A percentile compares a stretch with the other conserved stretches of the same genome.
Conservation (phyloP, 345 rosid species). For the Citrus unshiu region DNA sequence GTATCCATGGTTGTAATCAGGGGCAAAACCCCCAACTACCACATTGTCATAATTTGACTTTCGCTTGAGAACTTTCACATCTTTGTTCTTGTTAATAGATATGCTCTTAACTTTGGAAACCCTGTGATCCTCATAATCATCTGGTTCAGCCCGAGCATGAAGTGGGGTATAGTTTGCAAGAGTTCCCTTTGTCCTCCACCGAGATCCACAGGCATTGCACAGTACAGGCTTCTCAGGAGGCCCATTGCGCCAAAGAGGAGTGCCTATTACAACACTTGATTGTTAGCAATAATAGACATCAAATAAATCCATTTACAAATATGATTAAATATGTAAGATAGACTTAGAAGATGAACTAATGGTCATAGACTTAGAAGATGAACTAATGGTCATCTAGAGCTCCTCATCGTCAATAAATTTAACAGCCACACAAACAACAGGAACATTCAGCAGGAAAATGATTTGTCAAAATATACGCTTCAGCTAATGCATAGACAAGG, state of each 20-base stretch:
- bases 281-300: constrained; percentile 16
- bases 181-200: constrained; percentile 90
- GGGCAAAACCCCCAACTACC: constrained; percentile 30
- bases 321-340: neutral
- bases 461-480: neutral
- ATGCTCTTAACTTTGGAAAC: constrained; percentile 54
- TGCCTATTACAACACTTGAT: constrained; percentile 43
- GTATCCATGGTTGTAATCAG: constrained; percentile 50
- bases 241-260: constrained; percentile 97
- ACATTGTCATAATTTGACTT: constrained; percentile 53
- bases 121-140: constrained; percentile 58
- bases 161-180: constrained; percentile 84
- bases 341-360: neutral
- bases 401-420: neutral
- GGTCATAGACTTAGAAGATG: neutral
- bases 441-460: neutral
- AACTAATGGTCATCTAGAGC: constrained; percentile 4
- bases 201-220: constrained; percentile 99
- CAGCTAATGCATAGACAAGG: neutral
- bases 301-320: neutral
- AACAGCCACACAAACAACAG: neutral
- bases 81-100: constrained; percentile 57
- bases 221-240: constrained; percentile 98
- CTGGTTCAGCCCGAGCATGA: constrained; percentile 64
- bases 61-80: constrained; percentile 64